These are phyloP conservation scores for Geotrichum carabidarum DNA, from an alignment of 1,139 yeast genomes.

Conservation along the genomic window DNA sequence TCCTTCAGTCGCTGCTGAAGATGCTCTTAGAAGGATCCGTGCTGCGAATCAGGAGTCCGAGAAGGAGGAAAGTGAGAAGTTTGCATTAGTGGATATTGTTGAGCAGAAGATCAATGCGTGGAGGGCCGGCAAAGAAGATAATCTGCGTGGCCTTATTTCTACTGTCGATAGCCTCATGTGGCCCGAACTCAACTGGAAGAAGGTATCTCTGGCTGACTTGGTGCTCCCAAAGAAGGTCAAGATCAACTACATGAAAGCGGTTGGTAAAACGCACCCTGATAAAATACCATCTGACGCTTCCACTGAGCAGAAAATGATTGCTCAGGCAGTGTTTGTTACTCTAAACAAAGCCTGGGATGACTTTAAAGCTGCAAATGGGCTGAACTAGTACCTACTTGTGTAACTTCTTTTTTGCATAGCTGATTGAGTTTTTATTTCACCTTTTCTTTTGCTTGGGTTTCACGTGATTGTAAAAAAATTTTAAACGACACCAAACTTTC, in stretches of 20 bases:
- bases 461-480: not conserved
- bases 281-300: slow-evolving; percentile 56
- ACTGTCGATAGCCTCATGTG: slow-evolving; percentile 61
- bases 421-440: not conserved
- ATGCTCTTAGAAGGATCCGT: slow-evolving; percentile 46
- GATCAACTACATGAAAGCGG: slow-evolving; percentile 84
- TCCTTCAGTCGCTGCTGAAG: slow-evolving; percentile 36
- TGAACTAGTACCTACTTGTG: slow-evolving; percentile 29
- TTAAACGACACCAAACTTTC: not conserved
- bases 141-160: slow-evolving; percentile 67
- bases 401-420: not conserved
- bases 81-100: slow-evolving; percentile 56
- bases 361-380: slow-evolving; percentile 58
- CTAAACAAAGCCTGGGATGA: slow-evolving; percentile 89
- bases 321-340: slow-evolving; percentile 79
- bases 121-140: slow-evolving; percentile 72
- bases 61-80: slow-evolving; percentile 51
- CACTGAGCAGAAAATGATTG: slow-evolving; percentile 73
- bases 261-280: slow-evolving; percentile 91
- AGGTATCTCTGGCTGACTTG: slow-evolving; percentile 63
- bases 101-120: slow-evolving; percentile 53
- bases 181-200: slow-evolving; percentile 59
- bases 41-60: slow-evolving; percentile 48
- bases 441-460: not conserved
- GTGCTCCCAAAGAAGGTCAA: slow-evolving; percentile 91